Evolutionary conservation across 2,329 filamentous ascomycete species (phyloP), one percentile per base, ranked within the genome.

Genomic region (Colletotrichum simmondsii): DNA sequence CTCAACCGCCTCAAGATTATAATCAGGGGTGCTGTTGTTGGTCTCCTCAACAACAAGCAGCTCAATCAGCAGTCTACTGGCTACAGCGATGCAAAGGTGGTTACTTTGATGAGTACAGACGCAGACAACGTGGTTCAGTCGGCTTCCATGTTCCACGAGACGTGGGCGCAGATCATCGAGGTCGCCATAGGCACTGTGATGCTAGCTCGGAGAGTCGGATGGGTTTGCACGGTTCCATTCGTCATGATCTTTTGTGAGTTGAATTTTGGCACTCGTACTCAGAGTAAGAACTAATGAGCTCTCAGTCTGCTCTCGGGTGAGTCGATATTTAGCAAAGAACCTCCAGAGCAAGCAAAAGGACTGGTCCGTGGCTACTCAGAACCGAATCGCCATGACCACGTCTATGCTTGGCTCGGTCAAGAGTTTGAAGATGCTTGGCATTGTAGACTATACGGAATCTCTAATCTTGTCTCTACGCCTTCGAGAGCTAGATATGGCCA

Each of bases 391-490:
- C 4, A 74, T 77, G 35, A 81, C 80, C 8, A 76, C 79, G 0
- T 75, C 75, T 2, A 77, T 81, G 52, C 77, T 84, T 1, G 66
- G 73, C 5, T 77, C 78, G 6, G 81, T 84, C 75, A 83, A 82
- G 63, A 77, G 77, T 28, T 74, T 84, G 30, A 83, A 83, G 59
- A 81, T 83, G 77, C 78, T 79, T 35, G 83, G 83, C 0, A 76
- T 83, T 3, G 74, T 76, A 1, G 75, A 79, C 16, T 79, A 77
- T 30, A 75, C 85, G 8, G 75, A 77, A 4, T 61, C 73, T 0
- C 76, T 79, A 11, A 65, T 86, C 0, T 83, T 84, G 26, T 72
- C 71, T 84, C 14, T 77, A 77, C 5, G 74, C 81, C 0, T 84
- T 81, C 0, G 80, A 77, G 62, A 76, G 75, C 4, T 85, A 1